phyloP scores from a whole-genome alignment of 129 eudicot genomes.

The Smallanthus sonchifolius region DNA sequence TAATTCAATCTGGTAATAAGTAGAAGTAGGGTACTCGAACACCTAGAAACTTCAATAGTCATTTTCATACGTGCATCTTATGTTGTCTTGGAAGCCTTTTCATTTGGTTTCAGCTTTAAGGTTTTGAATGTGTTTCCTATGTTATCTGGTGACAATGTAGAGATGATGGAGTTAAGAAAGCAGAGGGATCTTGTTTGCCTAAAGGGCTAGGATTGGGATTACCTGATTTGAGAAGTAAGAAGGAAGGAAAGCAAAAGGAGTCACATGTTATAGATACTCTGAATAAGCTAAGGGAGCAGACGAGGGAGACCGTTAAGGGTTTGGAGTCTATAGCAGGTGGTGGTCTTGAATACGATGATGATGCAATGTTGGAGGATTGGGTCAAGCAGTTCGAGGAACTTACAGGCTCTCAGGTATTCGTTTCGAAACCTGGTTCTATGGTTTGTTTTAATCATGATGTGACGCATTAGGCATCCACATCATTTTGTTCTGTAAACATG shows the following conservation, averaged over 20 bases:
- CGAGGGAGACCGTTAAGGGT: constrained; percentile 84
- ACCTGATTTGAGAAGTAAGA: constrained; percentile 72
- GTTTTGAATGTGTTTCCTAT: not conserved
- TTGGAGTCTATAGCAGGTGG: constrained; percentile 65
- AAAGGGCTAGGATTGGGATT: constrained; percentile 71
- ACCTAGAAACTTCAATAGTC: not conserved
- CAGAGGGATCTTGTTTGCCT: constrained; percentile 33
- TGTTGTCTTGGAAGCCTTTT: not conserved
- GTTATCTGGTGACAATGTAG: constrained; percentile 29
- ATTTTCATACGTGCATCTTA: not conserved
- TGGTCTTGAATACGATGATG: constrained; percentile 42
- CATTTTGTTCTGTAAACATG: not conserved
- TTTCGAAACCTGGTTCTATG: too few species aligned
- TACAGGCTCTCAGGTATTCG: constrained; percentile 84
- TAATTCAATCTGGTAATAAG: not conserved
- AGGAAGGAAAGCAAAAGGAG: constrained; percentile 70
- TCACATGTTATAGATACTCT: constrained; percentile 87
- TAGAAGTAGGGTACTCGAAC: too few species aligned
- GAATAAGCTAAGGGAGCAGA: constrained; percentile 88
- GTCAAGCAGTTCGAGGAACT: constrained; percentile 98
- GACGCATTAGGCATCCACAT: not conserved
- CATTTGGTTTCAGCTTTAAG: constrained; percentile 3
- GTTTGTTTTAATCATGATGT: not conserved
- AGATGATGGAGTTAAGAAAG: constrained; percentile 36
- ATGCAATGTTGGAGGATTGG: constrained; percentile 89